Conservation (phyloP, 2,329 filamentous ascomycete genomes). For the Aureobasidium sp. region DNA sequence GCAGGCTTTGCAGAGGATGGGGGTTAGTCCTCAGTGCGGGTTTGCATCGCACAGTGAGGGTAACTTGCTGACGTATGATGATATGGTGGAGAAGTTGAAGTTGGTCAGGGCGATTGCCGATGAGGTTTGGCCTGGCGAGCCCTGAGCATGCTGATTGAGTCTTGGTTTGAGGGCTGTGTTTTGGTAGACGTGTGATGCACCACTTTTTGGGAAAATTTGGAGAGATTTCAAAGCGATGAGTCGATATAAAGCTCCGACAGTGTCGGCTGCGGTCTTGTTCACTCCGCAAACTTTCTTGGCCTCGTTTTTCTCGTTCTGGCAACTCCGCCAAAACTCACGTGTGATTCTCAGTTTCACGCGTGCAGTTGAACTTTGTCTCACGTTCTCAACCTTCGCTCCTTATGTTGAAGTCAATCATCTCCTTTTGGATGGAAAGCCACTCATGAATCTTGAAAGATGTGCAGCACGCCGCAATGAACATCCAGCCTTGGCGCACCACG, state of each 20-base stretch:
- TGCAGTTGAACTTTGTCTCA: not conserved
- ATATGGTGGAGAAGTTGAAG: slow-evolving; percentile 66
- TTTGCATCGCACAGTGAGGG: slow-evolving; percentile 65
- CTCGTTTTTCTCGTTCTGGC: not conserved
- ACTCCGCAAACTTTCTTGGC: not conserved
- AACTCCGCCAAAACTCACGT: not conserved
- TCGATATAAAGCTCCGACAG: too few species aligned
- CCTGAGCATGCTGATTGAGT: slow-evolving; percentile 24
- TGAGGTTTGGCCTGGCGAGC: slow-evolving; percentile 59
- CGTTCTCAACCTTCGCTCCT: not conserved
- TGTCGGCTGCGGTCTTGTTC: not conserved
- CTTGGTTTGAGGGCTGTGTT: too few species aligned
- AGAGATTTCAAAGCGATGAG: too few species aligned
- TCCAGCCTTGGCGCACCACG: not conserved
- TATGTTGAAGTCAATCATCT: not conserved
- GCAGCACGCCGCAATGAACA: not conserved
- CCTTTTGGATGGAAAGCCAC: not conserved
- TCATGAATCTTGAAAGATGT: not conserved
- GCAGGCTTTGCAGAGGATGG: slow-evolving; percentile 61
- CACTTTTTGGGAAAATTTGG: too few species aligned
- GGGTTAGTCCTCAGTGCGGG: slow-evolving; percentile 57
- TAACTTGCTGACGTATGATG: slow-evolving; percentile 58
- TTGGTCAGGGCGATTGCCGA: slow-evolving; percentile 66
- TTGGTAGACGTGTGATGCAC: too few species aligned
- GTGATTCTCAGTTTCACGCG: not conserved